Base-by-base conservation (phyloP, 2,329 filamentous ascomycete genomes). In the Cordyceps militaris region DNA sequence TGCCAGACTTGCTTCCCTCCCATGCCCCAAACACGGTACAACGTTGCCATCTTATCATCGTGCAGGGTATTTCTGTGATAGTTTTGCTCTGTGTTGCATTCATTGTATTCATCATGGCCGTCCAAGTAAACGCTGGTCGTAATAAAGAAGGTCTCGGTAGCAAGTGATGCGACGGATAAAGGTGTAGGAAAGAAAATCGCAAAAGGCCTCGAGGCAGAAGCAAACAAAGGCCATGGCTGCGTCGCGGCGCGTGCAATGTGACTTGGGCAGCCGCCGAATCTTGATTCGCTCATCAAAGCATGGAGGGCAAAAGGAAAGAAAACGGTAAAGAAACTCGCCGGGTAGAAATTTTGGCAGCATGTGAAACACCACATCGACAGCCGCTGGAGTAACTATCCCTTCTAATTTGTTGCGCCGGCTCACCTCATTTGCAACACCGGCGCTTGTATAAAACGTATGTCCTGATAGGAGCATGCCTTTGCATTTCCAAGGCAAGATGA, bases 51-150 rank as follows among this genome's bases (percentile, higher is more conserved):
- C 23, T 42, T 34, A 36, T 44, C 38, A 38, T 56, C 53, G 44
- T 56, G 53, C 23, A 44, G 21, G 24, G 53, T 38, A 16, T 30
- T 56, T 49, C 53, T 56, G 53, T 56, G 44, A 56, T 56, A 58
- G 32, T 58, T n/a, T 57, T 58, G 56, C 56, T 58, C 56, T 58
- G 56, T 58, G 48, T 52, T 58, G 56, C 56, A 51, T 52, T 57
- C 48, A 46, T 58, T 58, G 56, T 51, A 51, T 21, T 58, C 56
- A 46, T 58, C 48, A 46, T 52, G 28, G 56, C 48, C 48, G 40
- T 58, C 26, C 28, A 47, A 56, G 49, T 42, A 56, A 49, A 47
- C 32, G 36, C 43, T 49, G 34, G 44, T 49, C 53, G 44, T 56
- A 42, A 40, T 32, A 56, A 48, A 28, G 7, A 42, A 38, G 28